Evolutionary conservation across 2,329 filamentous ascomycete genomes (phyloP), one percentile per base, ranked within the genome.

Genomic region (Didymella pinodella): DNA sequence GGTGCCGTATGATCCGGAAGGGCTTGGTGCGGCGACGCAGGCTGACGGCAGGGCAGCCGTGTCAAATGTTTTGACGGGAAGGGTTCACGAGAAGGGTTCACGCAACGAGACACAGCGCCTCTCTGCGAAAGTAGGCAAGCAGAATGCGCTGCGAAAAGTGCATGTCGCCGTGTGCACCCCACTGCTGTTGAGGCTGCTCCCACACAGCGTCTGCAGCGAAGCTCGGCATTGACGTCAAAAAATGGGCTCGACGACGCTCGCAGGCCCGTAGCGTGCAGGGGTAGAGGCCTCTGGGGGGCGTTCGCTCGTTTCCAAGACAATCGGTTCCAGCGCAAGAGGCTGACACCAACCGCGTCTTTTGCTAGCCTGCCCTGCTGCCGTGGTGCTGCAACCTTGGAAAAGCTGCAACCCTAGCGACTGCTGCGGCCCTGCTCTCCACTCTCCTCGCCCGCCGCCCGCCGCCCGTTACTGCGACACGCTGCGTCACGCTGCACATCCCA

Each of bases 301-400:
- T 22, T 48, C 45, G 52, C 52, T 41, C 36, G 52, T 36, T 55
- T 45, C 53, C 47, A 50, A 53, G 55, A 53, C 55, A 40, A 43
- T 48, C 48, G 44, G 48, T 48, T 44, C 44, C 29, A 48, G 26
- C 26, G 55, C 55, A 58, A 58, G 55, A 46, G 45, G 52, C 54
- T 57, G 54, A 44, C 54, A 57, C 48, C 54, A 57, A 48, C 54
- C 53, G 46, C 54, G 43, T 48, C 40, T 18, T 41, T 41, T 41
- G 38, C 38, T 41, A 22, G 38, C 38, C 14, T 20, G 38, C 48
- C 46, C 46, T 41, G 38, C 46, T 34, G 46, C 38, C n/a, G 45
- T 28, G 32, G 38, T 48, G 52, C 52, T 54, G 51, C 52, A 49
- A 56, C 47, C 47, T 50, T 56, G 54, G 54, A 57, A 53, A 58